These are phyloP conservation scores for Agastache rugosa DNA, from an alignment of 257 asterid species.

Conservation along the genomic window DNA sequence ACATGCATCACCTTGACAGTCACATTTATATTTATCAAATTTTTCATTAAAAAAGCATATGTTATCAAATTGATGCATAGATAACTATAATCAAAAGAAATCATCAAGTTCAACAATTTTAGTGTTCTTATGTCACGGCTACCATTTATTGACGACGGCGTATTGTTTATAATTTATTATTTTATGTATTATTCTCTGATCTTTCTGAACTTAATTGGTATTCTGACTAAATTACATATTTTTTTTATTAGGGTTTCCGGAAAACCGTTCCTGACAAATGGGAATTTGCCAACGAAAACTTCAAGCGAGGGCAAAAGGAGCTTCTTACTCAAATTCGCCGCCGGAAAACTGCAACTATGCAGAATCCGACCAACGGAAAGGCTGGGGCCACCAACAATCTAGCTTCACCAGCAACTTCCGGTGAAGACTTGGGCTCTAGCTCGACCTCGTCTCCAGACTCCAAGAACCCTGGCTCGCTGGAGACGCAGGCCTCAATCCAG, in stretches of 20 bases:
- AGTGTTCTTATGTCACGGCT: too few relatives aligned
- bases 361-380: constrained; percentile 38
- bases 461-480: constrained; percentile 61
- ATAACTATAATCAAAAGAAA: neutral
- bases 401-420: constrained; percentile 57
- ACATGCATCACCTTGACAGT: neutral
- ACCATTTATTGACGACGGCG: neutral
- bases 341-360: constrained; percentile 53
- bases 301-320: constrained; percentile 69
- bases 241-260: constrained; percentile 66
- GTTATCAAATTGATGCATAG: neutral
- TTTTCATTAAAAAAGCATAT: too few relatives aligned
- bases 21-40: neutral
- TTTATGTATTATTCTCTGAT: too few relatives aligned
- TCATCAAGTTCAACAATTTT: neutral
- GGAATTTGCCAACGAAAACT: constrained; percentile 89
- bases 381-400: constrained; percentile 30
- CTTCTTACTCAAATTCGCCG: constrained; percentile 74
- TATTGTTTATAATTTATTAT: too few relatives aligned
- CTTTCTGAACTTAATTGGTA: too few relatives aligned
- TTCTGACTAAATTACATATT: too few relatives aligned
- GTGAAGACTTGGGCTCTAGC: constrained; percentile 68
- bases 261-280: constrained; percentile 85
- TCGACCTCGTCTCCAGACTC: constrained; percentile 75
- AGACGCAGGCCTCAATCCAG: constrained; percentile 58